Evolutionary conservation across 116 monocot species (phyloP), one percentile per base, ranked within the genome.

Genomic region (Phalaenopsis hybrid): DNA sequence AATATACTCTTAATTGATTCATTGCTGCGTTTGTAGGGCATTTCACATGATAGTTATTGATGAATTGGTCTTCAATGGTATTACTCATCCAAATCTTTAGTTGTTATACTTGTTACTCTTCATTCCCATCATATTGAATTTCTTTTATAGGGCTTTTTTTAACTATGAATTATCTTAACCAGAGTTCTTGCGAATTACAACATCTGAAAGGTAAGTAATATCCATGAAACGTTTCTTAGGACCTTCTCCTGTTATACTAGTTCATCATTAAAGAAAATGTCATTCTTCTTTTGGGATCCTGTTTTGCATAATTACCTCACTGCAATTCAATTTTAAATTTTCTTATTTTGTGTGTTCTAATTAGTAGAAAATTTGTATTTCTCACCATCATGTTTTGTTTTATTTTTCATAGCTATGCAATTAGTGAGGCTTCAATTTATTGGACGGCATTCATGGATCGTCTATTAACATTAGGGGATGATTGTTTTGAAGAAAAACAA

Each of bases 401-500:
- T 49, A 6, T 86, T 12, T 61, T 34, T 78, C 69, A 17, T 82
- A 92, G 90, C 85, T 76, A 72, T 55, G 73, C 87, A 18, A 77
- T 88, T 20, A 75, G 88, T 70, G 13, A 48, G 4, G 87, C 92
- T 23, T 78, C 92, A 17, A 85, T 85, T 83, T 85, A 77, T 72
- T 90, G 92, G 90, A 20, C 88, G 28, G 78, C 74, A 4, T 88
- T 69, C 77, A 90, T 92, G 92, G 92, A 92, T 84, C 83, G 89
- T 34, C 63, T 90, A 8, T 44, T 92, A 28, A 90, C 90, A 59
- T 57, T 80, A 67, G 61, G 57, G 12, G 85, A 86, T 78, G 86
- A 83, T 9, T 81, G 82, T 46, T 44, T 33, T 1, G 68, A 76
- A 1, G 90, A 92, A 65, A 88, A 84, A 41, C 45, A 85, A 45